Evolutionary conservation across 2,329 filamentous ascomycete species (phyloP), one percentile per base, ranked within the genome.

Genomic region (Sclerotiophoma versabilis): DNA sequence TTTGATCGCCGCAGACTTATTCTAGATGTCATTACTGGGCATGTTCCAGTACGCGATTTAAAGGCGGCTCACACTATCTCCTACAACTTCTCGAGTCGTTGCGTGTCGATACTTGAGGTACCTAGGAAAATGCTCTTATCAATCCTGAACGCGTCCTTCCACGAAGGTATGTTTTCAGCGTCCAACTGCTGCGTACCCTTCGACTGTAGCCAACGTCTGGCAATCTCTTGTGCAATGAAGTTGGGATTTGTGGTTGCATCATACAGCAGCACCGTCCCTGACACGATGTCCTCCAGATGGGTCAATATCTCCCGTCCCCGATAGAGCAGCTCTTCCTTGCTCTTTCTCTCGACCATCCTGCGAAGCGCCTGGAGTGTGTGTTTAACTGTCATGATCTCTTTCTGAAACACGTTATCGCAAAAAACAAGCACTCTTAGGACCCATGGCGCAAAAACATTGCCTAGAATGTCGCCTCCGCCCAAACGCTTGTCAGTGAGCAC

Each of bases 401-500:
- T 14, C 10, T 36, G 2, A 12, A 70, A 63, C 0, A 46, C 38
- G 1, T 42, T 37, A 1, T 32, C 22, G 30, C 57, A 66, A 19
- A 6, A 14, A 0, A n/a, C 36, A 11, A 71, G 44, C 5, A 65
- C 57, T 3, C 17, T 20, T 2, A 17, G 17, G 1, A 66, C 42
- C 65, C 66, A 72, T 0, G 62, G 59, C 3, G 27, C 53, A 14
- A 72, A 64, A 0, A 66, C 34, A 17, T 57, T 66, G 0, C 46
- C 33, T 1, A 71, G n/a, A 11, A 68, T 38, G n/a, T 66, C 46
- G 9, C 69, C 68, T 8, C 52, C 51, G 4, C 65, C 66, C 11
- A 70, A 30, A 0, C 72, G 61, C 50, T 75, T 76, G 7, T 72
- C 69, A 2, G 53, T 50, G n/a, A 80, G 57, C 3, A 81, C 76